These are phyloP conservation scores for Dimocarpus longan DNA, from an alignment of 345 rosid species.

Conservation along the genomic window DNA sequence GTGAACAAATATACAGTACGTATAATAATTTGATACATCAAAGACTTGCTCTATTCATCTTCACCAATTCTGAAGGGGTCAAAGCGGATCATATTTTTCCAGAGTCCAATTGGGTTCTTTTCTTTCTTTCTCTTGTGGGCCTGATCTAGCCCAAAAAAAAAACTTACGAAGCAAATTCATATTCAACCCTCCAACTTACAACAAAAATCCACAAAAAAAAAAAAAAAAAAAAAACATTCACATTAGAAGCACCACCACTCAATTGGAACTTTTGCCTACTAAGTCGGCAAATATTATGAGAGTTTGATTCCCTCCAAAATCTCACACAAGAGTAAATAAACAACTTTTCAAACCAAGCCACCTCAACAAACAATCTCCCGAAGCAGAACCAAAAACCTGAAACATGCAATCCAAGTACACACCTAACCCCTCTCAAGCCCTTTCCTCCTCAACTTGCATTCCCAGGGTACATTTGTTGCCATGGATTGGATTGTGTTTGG, in stretches of 20 bases:
- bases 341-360: slow-evolving; percentile 8
- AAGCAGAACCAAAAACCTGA: slow-evolving; percentile 26
- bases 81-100: no score
- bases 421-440: slow-evolving; percentile 37
- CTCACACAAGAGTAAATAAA: neutral
- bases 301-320: slow-evolving; percentile 19
- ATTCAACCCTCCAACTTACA: no score
- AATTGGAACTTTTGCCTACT: neutral
- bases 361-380: slow-evolving; percentile 28
- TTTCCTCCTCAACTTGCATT: slow-evolving; percentile 38
- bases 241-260: neutral
- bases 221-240: no score
- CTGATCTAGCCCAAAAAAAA: neutral
- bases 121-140: neutral
- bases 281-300: neutral
- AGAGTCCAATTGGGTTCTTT: neutral
- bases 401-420: slow-evolving; percentile 38
- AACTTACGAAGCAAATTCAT: no score
- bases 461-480: neutral
- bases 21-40: no score
- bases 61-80: no score
- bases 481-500: no score
- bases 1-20: no score
- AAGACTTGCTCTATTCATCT: no score
- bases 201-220: no score